Conservation (phyloP, 2,329 filamentous ascomycete genomes). For the Pyrenophora tritici-repentis region DNA sequence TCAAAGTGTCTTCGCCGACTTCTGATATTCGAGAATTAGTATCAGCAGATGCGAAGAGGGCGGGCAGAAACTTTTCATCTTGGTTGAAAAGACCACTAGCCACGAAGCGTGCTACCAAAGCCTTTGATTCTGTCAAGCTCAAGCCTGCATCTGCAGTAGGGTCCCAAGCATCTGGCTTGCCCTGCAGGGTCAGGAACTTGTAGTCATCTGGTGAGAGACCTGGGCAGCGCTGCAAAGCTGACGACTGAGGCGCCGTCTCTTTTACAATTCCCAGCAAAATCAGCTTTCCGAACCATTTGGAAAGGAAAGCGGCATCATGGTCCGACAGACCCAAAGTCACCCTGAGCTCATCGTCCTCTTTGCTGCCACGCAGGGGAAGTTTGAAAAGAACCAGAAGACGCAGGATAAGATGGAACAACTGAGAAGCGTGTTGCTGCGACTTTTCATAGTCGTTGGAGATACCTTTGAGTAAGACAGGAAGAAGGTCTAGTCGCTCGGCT, state of each 20-base stretch:
- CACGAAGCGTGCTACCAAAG: constrained; percentile 71
- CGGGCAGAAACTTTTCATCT: constrained; percentile 79
- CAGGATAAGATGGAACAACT: constrained; percentile 82
- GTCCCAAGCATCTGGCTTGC: constrained; percentile 72
- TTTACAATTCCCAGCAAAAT: constrained; percentile 64
- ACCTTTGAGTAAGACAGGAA: constrained; percentile 72
- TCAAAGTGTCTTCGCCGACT: constrained; percentile 88
- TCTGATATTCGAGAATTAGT: constrained; percentile 78
- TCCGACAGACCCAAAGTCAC: constrained; percentile 68
- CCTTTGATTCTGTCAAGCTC: constrained; percentile 72
- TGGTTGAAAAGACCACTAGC: constrained; percentile 86
- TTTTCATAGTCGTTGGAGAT: constrained; percentile 65
- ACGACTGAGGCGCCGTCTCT: constrained; percentile 43
- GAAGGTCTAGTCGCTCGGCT: constrained; percentile 69
- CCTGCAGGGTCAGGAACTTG: constrained; percentile 68
- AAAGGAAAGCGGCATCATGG: constrained; percentile 74
- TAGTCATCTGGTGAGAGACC: constrained; percentile 70
- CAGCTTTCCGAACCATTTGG: constrained; percentile 76
- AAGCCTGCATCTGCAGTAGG: constrained; percentile 63
- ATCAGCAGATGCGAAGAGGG: constrained; percentile 81
- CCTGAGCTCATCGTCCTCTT: constrained; percentile 74
- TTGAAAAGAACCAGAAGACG: constrained; percentile 72
- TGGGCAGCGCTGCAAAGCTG: constrained; percentile 54
- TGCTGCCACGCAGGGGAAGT: constrained; percentile 76
- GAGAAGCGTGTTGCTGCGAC: constrained; percentile 61